Percentiles rank a stretch among this genome's conserved stretches.
Conservation (phyloP, 768 basidiomycete species). For the Jaapia argillacea region DNA sequence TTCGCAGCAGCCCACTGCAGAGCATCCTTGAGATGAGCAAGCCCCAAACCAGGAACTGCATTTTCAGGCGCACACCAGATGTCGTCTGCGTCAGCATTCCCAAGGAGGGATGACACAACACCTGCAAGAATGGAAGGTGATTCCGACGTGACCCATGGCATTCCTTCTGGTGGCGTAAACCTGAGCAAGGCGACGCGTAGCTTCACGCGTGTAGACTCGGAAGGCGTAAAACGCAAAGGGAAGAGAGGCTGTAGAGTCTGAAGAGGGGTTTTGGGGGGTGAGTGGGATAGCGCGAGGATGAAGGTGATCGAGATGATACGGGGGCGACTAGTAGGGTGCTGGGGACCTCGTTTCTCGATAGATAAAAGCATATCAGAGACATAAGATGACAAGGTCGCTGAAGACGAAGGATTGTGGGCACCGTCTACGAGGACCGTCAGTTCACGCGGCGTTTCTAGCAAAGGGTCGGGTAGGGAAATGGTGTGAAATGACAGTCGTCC, state of each 20-base stretch:
- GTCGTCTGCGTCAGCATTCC: slow-evolving; percentile 33
- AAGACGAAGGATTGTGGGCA: slow-evolving; percentile 85
- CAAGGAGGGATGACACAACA: slow-evolving; percentile 32
- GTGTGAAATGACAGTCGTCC: slow-evolving; percentile 73
- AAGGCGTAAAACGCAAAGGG: slow-evolving; percentile 21
- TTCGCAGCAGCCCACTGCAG: slow-evolving; percentile 30
- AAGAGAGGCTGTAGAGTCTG: slow-evolving; percentile 68
- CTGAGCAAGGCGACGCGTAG: slow-evolving; percentile 41
- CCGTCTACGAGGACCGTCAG: slow-evolving; percentile 73
- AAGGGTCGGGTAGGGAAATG: slow-evolving; percentile 18
- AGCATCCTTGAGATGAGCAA: slow-evolving; percentile 32
- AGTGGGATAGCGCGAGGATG: slow-evolving; percentile 75
- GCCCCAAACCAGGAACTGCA: slow-evolving; percentile 17
- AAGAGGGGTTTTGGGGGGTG: slow-evolving; percentile 72
- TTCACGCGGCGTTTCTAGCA: neutral
- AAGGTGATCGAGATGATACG: slow-evolving; percentile 44
- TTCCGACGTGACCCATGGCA: slow-evolving; percentile 87
- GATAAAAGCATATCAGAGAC: too few species aligned
- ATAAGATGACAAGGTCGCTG: slow-evolving; percentile 57
- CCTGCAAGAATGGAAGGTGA: slow-evolving; percentile 37
- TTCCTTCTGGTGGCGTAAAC: slow-evolving; percentile 76
- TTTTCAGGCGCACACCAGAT: slow-evolving; percentile 32
- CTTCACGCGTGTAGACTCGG: slow-evolving; percentile 16
- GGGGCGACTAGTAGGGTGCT: slow-evolving; percentile 3
- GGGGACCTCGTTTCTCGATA: slow-evolving; percentile 22